Conservation (phyloP, 495 filamentous ascomycete species). For the Chaetomidium leptoderma region DNA sequence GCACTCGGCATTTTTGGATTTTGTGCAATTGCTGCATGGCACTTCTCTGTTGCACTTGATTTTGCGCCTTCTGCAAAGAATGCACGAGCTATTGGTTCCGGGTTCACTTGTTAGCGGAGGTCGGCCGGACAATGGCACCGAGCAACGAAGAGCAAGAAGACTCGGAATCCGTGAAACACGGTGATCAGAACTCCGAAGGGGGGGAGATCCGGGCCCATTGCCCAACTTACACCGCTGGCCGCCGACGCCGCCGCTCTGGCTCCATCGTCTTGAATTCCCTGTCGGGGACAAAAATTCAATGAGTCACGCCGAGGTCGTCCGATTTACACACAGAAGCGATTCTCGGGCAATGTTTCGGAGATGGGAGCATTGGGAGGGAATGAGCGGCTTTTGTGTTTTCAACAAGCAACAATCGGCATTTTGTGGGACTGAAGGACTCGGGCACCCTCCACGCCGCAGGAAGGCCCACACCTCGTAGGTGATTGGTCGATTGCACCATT, state of each 20-base stretch:
- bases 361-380: not conserved
- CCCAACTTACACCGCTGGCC: slow-evolving; percentile 18
- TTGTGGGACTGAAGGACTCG: slow-evolving; percentile 5
- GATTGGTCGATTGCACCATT: not conserved
- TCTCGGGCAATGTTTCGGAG: slow-evolving; percentile 4
- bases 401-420: slow-evolving; percentile 4
- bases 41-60: slow-evolving; percentile 34
- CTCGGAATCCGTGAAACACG: not conserved
- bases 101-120: not conserved
- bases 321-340: not conserved
- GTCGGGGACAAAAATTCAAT: too few species aligned
- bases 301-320: not conserved
- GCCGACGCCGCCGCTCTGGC: slow-evolving; percentile 10
- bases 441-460: not conserved
- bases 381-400: not conserved
- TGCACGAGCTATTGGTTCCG: slow-evolving; percentile 27
- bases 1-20: slow-evolving; percentile 42
- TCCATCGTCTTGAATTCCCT: not conserved
- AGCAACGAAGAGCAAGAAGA: not conserved
- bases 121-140: not conserved
- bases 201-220: too few species aligned
- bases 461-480: not conserved
- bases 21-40: slow-evolving; percentile 47
- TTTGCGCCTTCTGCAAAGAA: slow-evolving; percentile 35
- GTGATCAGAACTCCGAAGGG: too few species aligned